Base-by-base conservation (phyloP, 176 grass and related monocot genomes). In the Eragrostis nindensis region DNA sequence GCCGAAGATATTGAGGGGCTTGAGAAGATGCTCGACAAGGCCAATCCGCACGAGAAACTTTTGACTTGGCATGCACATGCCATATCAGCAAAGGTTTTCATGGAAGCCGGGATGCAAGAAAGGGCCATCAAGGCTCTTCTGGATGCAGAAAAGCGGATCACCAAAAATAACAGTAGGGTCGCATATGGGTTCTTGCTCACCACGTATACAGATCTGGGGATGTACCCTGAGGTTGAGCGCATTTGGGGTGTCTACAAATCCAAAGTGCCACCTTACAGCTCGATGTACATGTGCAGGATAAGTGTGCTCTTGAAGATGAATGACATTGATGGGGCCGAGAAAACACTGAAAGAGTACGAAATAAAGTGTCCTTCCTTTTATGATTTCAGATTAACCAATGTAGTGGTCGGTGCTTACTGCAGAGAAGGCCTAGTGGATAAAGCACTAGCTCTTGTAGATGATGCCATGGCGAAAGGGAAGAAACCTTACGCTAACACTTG, bases 201-300 rank as follows among this genome's bases (percentile, higher is more conserved):
- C 14, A 17, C 41, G 0, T 93, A 60, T 76, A 70, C 78, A 10
- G 82, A 90, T 64, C 61, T 85, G 59, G 85, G 82, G 66, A 87
- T 82, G 53, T 75, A 71, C 82, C 46, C 53, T 24, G 82, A 90
- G 64, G 36, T 66, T 29, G 69, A 82, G 17, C 77, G 63, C 21
- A 70, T 90, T 56, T 93, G 91, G 91, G 69, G 52, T 52, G 49
- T 52, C 40, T 85, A 62, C 4, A 93, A 71, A 78, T 50, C 77
- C 44, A 78, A 54, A 60, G 62, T 85, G n/a, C 79, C 43, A 27
- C 26, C 26, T 7, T 82, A 46, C 45, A 93, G 79, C 63, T 60
- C 77, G 1, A 85, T 90, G 73, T 93, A 93, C 71, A 42, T 87
- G 78, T 87, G 77, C 74, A 87, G 82, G 87, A 87, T 90, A 29